Evolutionary conservation across 768 basidiomycete species (phyloP).

Genomic region (Tylopilus rubrobrunneus): DNA sequence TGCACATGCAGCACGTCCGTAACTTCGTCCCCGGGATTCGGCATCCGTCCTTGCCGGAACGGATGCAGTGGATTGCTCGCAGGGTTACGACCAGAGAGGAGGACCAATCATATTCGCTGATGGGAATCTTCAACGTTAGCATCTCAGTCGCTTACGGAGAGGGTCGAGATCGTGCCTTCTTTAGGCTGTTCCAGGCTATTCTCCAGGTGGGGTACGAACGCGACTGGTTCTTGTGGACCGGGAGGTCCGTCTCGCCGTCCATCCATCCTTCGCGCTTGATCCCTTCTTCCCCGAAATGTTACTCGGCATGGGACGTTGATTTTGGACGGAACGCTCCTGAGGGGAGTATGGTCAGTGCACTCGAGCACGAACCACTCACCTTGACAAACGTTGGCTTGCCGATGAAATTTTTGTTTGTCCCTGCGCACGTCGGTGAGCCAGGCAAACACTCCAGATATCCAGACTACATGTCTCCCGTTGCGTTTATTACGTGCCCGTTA

Average conservation of each 20-base stretch:
- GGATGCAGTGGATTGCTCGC: slow-evolving; percentile 14
- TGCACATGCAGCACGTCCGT: background rate
- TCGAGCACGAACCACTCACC: background rate
- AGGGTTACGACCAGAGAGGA: slow-evolving; percentile 16
- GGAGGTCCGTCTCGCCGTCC: background rate
- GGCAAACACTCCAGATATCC: background rate
- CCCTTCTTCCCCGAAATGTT: background rate
- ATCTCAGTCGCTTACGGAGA: slow-evolving; percentile 18
- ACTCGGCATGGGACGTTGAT: background rate
- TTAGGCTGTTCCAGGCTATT: slow-evolving; percentile 2
- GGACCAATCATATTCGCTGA: slow-evolving; percentile 16
- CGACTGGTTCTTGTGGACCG: background rate
- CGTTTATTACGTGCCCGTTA: background rate
- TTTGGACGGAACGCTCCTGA: background rate
- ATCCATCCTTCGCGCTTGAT: background rate
- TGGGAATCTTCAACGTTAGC: slow-evolving; percentile 15
- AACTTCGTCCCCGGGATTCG: background rate
- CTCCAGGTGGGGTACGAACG: background rate
- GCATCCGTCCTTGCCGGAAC: background rate
- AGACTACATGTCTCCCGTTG: background rate
- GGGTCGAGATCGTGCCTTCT: slow-evolving; percentile 12
- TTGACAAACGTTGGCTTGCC: background rate
- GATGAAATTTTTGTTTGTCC: background rate
- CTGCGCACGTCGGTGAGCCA: background rate
- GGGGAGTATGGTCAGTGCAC: background rate